A percentile compares a stretch with the other conserved stretches of the same genome.
These are phyloP conservation scores for Ascochyta rabiei DNA, from an alignment of 2,329 filamentous ascomycete species.

Conservation along the genomic window DNA sequence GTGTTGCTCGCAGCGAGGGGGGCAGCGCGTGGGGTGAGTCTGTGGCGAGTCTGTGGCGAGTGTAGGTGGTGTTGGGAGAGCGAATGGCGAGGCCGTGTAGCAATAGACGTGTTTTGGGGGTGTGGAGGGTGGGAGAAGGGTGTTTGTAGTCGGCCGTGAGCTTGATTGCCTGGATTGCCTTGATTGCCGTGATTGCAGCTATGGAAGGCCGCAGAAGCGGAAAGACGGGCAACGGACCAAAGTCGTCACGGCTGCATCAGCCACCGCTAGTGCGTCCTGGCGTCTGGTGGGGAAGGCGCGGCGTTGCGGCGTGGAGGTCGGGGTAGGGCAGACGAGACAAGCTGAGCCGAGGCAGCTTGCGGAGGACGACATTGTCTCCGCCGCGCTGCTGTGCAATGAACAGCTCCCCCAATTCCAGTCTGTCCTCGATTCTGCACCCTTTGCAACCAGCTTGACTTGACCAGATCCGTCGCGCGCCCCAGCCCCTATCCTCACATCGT, in stretches of 20 bases:
- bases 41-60: background rate
- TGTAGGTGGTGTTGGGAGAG: background rate
- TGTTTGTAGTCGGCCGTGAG: constrained; percentile 8
- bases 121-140: background rate
- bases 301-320: constrained; percentile 1
- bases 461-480: background rate
- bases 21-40: background rate
- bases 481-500: background rate
- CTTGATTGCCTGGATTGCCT: constrained; percentile 16
- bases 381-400: constrained; percentile 5
- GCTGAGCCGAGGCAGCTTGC: constrained; percentile 26
- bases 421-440: background rate
- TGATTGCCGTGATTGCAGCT: constrained; percentile 25
- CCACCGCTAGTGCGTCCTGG: constrained; percentile 19
- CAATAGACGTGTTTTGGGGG: constrained; percentile 11
- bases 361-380: constrained; percentile 4
- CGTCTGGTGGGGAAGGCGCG: constrained; percentile 15
- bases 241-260: constrained; percentile 21
- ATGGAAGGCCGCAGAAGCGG: constrained; percentile 39
- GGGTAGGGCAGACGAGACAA: constrained; percentile 17
- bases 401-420: background rate
- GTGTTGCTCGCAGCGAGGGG: constrained; percentile 2
- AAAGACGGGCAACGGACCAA: constrained; percentile 12
- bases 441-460: background rate
- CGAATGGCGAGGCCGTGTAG: background rate